Evolutionary conservation across 441 rosid genomes (phyloP).

Genomic region (Populus hybrid): DNA sequence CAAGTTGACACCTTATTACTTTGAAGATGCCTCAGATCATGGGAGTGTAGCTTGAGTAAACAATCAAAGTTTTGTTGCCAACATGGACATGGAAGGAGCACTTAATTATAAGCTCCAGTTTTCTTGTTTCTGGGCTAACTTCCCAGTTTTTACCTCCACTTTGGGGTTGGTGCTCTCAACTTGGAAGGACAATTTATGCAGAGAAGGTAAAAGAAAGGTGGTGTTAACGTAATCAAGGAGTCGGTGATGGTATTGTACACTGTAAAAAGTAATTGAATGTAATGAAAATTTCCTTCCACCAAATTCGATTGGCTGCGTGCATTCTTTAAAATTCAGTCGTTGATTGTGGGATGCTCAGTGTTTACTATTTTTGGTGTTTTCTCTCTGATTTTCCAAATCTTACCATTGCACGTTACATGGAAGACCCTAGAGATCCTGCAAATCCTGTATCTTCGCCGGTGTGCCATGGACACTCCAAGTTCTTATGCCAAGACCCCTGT

Average conservation of each 20-base stretch:
- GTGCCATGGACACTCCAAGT: no score
- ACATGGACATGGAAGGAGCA: constrained; percentile 7
- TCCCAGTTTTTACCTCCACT: background rate
- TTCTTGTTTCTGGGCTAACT: background rate
- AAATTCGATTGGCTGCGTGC: background rate
- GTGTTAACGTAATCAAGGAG: background rate
- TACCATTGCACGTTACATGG: no score
- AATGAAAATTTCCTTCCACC: background rate
- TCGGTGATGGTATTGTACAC: background rate
- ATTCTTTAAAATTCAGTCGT: no score
- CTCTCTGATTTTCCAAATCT: no score
- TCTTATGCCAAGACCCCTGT: no score
- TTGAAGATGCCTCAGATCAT: constrained; percentile 72
- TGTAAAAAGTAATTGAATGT: background rate
- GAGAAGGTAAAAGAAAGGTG: background rate
- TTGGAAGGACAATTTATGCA: background rate
- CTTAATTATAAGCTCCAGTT: background rate
- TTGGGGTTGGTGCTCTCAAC: no score
- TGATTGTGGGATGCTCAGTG: no score
- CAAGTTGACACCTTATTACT: constrained; percentile 76
- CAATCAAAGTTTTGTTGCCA: background rate
- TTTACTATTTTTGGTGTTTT: no score
- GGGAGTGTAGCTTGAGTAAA: constrained; percentile 64
- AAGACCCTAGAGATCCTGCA: no score
- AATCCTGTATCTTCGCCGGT: no score